phyloP scores from a whole-genome alignment of 1,284 basidiomycete species.

The Fomitopsis palustris region DNA sequence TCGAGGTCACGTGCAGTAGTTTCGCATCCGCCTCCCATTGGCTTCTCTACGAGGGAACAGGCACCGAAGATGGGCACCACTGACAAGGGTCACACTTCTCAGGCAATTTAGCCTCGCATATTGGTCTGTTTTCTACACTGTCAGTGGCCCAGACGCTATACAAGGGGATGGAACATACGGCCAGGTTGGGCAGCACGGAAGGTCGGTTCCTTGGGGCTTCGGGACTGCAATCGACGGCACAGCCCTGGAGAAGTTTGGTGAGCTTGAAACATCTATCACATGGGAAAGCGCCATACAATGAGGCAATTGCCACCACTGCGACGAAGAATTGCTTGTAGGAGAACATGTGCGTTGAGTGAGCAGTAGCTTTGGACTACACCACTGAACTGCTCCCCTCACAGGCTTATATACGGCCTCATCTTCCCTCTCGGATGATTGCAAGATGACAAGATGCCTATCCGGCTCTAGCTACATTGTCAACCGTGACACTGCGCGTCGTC shows the following conservation, averaged over 20 bases:
- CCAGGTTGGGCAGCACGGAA: no score
- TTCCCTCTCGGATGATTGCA: background rate
- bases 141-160: no score
- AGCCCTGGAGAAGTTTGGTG: background rate
- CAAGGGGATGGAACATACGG: no score
- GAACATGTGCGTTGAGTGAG: background rate
- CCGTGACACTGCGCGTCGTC: background rate
- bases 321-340: background rate
- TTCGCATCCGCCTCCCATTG: no score
- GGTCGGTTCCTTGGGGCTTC: background rate
- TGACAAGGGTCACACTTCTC: no score
- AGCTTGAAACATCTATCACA: background rate
- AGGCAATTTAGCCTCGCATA: no score
- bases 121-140: no score
- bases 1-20: no score
- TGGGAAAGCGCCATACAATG: background rate
- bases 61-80: no score
- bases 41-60: no score
- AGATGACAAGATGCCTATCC: no score
- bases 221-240: background rate
- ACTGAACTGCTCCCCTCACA: background rate
- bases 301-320: background rate
- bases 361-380: background rate
- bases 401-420: background rate
- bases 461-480: background rate